phyloP scores from a whole-genome alignment of 192 early-diverging fungal species.

The Jimgerdemannia flammicorona region DNA sequence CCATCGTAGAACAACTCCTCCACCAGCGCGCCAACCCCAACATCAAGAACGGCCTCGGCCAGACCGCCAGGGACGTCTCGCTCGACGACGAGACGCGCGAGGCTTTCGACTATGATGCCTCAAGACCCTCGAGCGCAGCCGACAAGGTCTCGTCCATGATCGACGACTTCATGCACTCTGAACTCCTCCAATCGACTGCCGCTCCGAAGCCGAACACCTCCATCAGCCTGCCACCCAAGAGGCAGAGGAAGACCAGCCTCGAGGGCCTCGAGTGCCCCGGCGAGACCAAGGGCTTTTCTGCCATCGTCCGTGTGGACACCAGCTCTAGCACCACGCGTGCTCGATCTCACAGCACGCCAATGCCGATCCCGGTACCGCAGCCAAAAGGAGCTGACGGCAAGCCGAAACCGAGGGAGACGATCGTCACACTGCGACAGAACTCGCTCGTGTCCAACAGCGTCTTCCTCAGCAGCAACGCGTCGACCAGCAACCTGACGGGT shows the following conservation, averaged over 20 bases:
- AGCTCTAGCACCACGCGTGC: neutral
- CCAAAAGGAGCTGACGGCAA: no score
- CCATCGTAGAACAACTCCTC: slow-evolving; percentile 16
- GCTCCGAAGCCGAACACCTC: no score
- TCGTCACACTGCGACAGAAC: slow-evolving; percentile 8
- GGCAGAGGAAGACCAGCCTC: no score
- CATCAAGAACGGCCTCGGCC: slow-evolving; percentile 15
- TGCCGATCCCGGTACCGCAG: neutral
- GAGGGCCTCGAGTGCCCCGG: no score
- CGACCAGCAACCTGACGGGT: neutral
- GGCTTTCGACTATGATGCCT: neutral
- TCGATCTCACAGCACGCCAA: neutral
- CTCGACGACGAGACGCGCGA: neutral
- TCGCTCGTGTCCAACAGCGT: slow-evolving; percentile 14
- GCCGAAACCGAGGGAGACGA: neutral
- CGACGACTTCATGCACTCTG: neutral
- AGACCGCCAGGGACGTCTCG: slow-evolving; percentile 10
- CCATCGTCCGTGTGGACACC: no score
- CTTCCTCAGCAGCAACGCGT: slow-evolving; percentile 2
- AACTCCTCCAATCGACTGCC: no score
- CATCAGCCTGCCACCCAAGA: no score
- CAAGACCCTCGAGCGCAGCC: neutral
- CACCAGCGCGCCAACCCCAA: slow-evolving; percentile 4
- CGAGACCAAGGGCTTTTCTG: no score
- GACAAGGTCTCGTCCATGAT: neutral